Evolutionary conservation across 345 rosid genomes (phyloP).

Genomic region (Rhizophora mangle): DNA sequence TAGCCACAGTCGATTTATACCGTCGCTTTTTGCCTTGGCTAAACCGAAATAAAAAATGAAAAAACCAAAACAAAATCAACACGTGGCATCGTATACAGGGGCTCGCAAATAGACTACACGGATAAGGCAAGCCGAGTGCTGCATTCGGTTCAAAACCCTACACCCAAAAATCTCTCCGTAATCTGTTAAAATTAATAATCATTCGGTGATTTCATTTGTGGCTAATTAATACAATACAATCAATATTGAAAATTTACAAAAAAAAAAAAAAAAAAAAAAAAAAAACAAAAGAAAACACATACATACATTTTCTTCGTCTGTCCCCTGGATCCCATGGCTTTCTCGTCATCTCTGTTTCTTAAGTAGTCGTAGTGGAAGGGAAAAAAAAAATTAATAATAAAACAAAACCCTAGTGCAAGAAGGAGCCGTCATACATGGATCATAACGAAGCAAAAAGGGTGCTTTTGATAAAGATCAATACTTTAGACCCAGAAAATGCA

Average conservation of each 20-base stretch:
- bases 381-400: too few relatives aligned
- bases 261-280: neutral
- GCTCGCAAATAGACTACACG: too few relatives aligned
- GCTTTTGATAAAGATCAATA: constrained; percentile 65
- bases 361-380: too few relatives aligned
- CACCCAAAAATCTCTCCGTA: neutral
- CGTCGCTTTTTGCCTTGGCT: too few relatives aligned
- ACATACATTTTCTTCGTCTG: neutral
- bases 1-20: too few relatives aligned
- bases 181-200: neutral
- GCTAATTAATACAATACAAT: neutral
- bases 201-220: neutral
- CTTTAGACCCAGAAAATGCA: constrained; percentile 76
- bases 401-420: neutral
- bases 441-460: constrained; percentile 63
- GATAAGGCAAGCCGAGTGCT: too few relatives aligned
- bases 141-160: constrained; percentile 30
- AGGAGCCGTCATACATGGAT: constrained; percentile 48
- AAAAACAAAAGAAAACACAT: neutral
- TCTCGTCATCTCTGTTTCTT: neutral
- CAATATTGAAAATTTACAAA: too few relatives aligned
- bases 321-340: too few relatives aligned
- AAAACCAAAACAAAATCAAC: too few relatives aligned
- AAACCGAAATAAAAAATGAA: too few relatives aligned
- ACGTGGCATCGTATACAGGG: too few relatives aligned